Evolutionary conservation across 805 yeast species (phyloP), one percentile per base, ranked within the genome.

Genomic region (Zygoascus bituminiphila): DNA sequence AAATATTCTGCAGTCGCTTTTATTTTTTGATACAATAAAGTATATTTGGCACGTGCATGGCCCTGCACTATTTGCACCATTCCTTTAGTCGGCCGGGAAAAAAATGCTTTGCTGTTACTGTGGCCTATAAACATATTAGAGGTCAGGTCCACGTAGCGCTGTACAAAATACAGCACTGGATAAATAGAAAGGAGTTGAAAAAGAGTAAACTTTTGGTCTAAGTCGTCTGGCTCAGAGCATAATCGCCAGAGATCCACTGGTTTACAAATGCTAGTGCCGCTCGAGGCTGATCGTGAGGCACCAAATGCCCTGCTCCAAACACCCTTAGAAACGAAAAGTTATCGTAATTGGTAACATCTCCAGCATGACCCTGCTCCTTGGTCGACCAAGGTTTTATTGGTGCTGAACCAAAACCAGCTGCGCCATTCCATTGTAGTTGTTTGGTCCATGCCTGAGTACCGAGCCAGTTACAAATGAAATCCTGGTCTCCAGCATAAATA

Each of bases 401-500:
- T 60, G 65, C 52, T 72, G 59, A 57, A 38, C 68, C 65, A 61
- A 76, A 84, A 42, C 72, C 64, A 3, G 68, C 71, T 26, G 72
- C 68, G 37, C 81, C 77, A 33, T 75, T 65, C 91, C 93, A 86
- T 52, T 73, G 76, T 53, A 86, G 70, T 53, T 66, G 72, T 61
- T 83, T 75, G 14, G 88, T 69, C 93, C 95, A 87, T 12, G 85
- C 93, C 56, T 77, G 78, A 68, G 87, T 85, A 56, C 96, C 96
- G 55, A 88, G 73, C 93, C 96, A 88, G 71, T 88, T 88, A 69
- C 96, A 88, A 61, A 88, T 87, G 66, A 76, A 88, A 66, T 88
- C 96, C 67, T 88, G 85, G 65, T 88, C 95, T 61, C 96, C 96
- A n/a, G 96, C 96, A 58, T 88, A 88, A 52, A 87, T 77, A 60